A percentile compares a stretch with the other conserved stretches of the same genome.
phyloP scores from a whole-genome alignment of 306 rosid genomes.

The Begonia peltatifolia region DNA sequence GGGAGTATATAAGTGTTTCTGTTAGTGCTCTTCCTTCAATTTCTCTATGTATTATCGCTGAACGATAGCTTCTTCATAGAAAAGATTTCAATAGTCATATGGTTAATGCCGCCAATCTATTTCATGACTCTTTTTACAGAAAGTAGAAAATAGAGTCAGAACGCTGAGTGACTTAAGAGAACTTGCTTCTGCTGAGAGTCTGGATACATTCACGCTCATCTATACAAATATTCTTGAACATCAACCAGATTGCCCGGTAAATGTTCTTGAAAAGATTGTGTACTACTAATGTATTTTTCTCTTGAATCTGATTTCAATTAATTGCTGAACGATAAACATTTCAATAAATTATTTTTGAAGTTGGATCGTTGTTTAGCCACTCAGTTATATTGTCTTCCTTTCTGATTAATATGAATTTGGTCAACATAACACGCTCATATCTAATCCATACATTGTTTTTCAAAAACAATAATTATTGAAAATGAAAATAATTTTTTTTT shows the following conservation, averaged over 20 bases:
- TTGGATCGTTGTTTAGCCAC: not conserved
- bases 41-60: not conserved
- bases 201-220: conserved; percentile 76
- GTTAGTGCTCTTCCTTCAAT: conserved; percentile 29
- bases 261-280: not conserved
- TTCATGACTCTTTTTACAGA: conserved; percentile 35
- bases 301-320: not conserved
- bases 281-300: not conserved
- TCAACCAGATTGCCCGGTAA: conserved; percentile 99
- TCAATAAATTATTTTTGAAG: not conserved
- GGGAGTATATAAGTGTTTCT: conserved; percentile 78
- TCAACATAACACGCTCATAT: too few relatives aligned
- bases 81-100: not conserved
- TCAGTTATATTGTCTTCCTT: not conserved
- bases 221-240: conserved; percentile 92
- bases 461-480: too few relatives aligned
- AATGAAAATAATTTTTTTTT: too few relatives aligned
- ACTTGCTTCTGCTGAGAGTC: conserved; percentile 96
- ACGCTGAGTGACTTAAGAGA: conserved; percentile 74
- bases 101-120: conserved; percentile 8
- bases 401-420: too few relatives aligned
- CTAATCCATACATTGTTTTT: too few relatives aligned
- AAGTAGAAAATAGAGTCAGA: conserved; percentile 79
- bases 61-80: not conserved
- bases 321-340: not conserved